Base-by-base conservation (phyloP, 108 stramenopile genomes). In the Nannochloropsis granulata region DNA sequence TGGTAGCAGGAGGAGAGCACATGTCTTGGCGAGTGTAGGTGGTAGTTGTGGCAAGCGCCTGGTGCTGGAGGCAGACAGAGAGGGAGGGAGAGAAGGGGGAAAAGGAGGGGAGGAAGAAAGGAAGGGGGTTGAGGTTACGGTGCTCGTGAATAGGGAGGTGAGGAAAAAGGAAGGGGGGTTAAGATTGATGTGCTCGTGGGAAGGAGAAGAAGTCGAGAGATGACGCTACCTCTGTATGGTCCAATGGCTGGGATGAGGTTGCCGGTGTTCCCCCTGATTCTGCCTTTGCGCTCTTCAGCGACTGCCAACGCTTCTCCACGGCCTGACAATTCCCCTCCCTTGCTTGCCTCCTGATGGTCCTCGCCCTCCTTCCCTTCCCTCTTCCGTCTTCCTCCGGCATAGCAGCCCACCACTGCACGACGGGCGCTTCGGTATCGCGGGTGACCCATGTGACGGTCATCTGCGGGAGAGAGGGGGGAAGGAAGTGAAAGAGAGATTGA, bases 1-100 rank as follows among this genome's bases (percentile, higher is more conserved):
- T 78, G 26, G 87, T 84, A 13, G 87, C 87, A 23, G 87, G 87
- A 24, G 46, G 83, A 23, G 80, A 83, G 43, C 87, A 88, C 81
- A 88, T 56, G 81, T 84, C 84, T 24, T 44, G 81, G 8, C 81
- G 56, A 8, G 45, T 14, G 78, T 84, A 88, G 21, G 87, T 81
- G 13, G 83, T 71, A 10, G 56, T 71, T 0, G n/a, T 5, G 56
- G 56, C 56, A 0, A 71, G 9, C 21, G 56, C 16, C 21, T 16
- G n/a, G 56, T 71, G 56, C 56, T 71, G 56, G 8, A 16, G n/a
- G 11, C 8, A n/a, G 56, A 11, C 9, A 3, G 2, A 11, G n/a
- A 71, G 56, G 56, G n/a, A 71, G 56, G 56, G 56, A 16, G 2
- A 71, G 7, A 71, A 11, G 56, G 56, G 11, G 10, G 56, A 11